Evolutionary conservation across 495 filamentous ascomycete genomes (phyloP).

Genomic region (Xylaria curta): DNA sequence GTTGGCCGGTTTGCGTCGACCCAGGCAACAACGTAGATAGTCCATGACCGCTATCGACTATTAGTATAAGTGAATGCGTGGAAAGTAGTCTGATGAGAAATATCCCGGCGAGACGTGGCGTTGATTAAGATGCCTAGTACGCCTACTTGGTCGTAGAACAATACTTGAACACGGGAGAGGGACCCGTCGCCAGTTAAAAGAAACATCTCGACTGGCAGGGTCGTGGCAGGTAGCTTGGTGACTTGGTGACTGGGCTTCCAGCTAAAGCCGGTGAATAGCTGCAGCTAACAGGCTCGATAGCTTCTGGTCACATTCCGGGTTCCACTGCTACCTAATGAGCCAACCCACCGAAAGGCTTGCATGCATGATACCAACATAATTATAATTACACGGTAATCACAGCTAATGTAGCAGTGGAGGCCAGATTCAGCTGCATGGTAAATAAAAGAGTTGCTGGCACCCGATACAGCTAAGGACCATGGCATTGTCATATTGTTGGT

Average conservation of each 20-base stretch:
- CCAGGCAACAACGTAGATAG: slow-evolving; percentile 7
- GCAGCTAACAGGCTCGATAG: slow-evolving; percentile 20
- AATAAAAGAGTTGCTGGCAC: not conserved
- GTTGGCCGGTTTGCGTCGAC: slow-evolving; percentile 2
- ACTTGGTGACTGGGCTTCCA: slow-evolving; percentile 8
- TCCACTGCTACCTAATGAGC: slow-evolving; percentile 9
- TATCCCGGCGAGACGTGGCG: not conserved
- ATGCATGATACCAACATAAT: not conserved
- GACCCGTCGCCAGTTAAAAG: slow-evolving; percentile 11
- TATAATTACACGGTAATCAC: not conserved
- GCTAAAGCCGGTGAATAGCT: slow-evolving; percentile 16
- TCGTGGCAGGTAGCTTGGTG: not conserved
- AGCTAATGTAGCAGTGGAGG: slow-evolving; percentile 5
- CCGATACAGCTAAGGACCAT: slow-evolving; percentile 6
- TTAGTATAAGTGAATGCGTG: not conserved
- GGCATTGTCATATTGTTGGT: slow-evolving; percentile 6
- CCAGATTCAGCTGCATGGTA: slow-evolving; percentile 11
- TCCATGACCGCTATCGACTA: slow-evolving; percentile 6
- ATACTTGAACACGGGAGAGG: slow-evolving; percentile 11
- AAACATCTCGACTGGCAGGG: slow-evolving; percentile 11
- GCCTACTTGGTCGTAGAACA: not conserved
- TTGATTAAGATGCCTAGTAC: not conserved
- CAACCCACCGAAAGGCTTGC: not conserved
- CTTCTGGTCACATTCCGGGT: not conserved
- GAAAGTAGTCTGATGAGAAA: not conserved